Base-by-base conservation (phyloP, 2,329 filamentous ascomycete species). In the Phoma herbarum region DNA sequence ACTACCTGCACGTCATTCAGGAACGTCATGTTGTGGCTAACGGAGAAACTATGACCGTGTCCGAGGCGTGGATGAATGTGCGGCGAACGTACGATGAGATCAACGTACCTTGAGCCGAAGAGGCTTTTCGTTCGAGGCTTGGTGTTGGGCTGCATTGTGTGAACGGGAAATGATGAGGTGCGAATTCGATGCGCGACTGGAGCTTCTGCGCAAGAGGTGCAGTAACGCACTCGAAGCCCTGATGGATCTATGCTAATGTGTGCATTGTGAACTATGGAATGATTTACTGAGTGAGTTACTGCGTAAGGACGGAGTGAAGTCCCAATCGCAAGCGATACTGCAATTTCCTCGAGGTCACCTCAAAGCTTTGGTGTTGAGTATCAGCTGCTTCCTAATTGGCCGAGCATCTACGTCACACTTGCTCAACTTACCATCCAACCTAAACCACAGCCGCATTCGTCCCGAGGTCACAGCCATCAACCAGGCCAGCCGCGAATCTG, bases 341-440 rank as follows among this genome's bases (percentile, higher is more conserved):
- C 16, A 9, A 35, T n/a, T 16, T 11, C 9, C 31, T n/a, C 29
- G 31, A 8, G 11, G 16, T 5, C n/a, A 22, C 9, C 18, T 23
- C 46, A 3, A 28, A n/a, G 16, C 14, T 48, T 39, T 54, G 50
- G 46, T 51, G 56, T 59, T 54, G 56, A 59, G 44, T 12, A n/a
- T 37, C 31, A 41, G 6, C 20, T 11, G 2, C 33, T 41, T 31
- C 39, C 56, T 42, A n/a, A 54, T 54, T 42, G 31, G 45, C 22
- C 16, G 7, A 33, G 20, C 18, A n/a, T 10, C 28, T 45, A 59
- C 56, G 56, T 59, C 56, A 59, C 44, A 18, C 31, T 50, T 48
- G 28, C 37, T 41, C 14, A 50, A 28, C 5, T 44, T 49, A 45
- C 29, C 26, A 28, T 26, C 25, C 50, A 46, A 54, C 50, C 41